Base-by-base conservation (phyloP, 2,329 filamentous ascomycete genomes). In the Cladobotryum protrusum region DNA sequence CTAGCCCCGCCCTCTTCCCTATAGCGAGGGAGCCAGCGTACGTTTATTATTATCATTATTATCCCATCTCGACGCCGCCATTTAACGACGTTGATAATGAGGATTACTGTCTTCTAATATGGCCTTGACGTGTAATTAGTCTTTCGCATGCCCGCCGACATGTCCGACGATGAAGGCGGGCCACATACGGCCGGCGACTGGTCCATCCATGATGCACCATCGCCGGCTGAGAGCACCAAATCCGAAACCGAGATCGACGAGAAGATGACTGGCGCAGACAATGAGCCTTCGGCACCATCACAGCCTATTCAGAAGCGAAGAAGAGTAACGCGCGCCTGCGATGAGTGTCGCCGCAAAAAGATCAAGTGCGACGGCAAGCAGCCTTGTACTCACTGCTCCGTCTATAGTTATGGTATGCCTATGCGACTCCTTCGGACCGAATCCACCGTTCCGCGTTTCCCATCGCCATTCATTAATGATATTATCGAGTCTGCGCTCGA, bases 331-430 rank as follows among this genome's bases (percentile, higher is more conserved):
- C 77, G 88, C 59, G 87, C 87, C 37, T 92, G 87, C 68, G 87
- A 90, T 60, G 86, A 91, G 67, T 92, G 87, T 64, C 79, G 87
- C 50, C 79, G 87, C 58, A 92, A 92, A 67, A 92, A 92, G 69
- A 92, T 92, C 62, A 92, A 91, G 66, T 92, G 87, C 60, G 87
- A 91, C 65, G 87, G 87, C 58, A 89, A 90, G 67, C 87, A 91
- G 65, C 88, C 88, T 9, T 93, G 88, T 69, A 96, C 91, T 0
- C 93, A 97, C 69, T 99, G 93, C 68, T 95, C 91, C 11, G 90
- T 97, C 45, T 99, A 99, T 69, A 96, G 90, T 66, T 99, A 99
- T 75, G 92, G 93, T 96, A 78, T 64, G 78, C 60, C 24, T 41
- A 54, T 46, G 45, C 34, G 35, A 44, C 35, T 8, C 42, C 19